phyloP scores from a whole-genome alignment of 2,329 filamentous ascomycete genomes.

The Sclerotinia borealis region DNA sequence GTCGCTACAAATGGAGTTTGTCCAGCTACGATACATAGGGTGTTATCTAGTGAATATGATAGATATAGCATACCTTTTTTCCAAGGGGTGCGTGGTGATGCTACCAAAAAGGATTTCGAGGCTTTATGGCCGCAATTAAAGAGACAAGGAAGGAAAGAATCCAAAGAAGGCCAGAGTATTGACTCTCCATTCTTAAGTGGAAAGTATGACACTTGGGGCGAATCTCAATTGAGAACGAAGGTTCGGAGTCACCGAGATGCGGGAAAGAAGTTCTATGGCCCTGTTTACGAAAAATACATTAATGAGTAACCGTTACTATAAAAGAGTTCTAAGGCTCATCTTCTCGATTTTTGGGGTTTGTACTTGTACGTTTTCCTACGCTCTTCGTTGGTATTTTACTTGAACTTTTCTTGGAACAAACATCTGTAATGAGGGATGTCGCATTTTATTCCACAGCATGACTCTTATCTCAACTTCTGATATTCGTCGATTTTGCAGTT shows the following conservation, averaged over 20 bases:
- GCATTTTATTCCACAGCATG: no score
- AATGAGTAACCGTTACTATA: background rate
- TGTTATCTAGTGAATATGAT: constrained; percentile 5
- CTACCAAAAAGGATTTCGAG: constrained; percentile 11
- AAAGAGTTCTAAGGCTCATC: background rate
- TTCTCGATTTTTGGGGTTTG: no score
- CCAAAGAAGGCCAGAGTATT: background rate
- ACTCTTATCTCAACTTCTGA: no score
- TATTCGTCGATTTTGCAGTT: no score
- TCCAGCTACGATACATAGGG: constrained; percentile 8
- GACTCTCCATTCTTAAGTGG: constrained; percentile 3
- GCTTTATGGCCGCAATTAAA: constrained; percentile 2
- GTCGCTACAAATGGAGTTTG: constrained; percentile 9
- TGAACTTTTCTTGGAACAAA: no score
- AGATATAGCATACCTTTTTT: constrained; percentile 10
- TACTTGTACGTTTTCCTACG: no score
- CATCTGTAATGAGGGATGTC: no score
- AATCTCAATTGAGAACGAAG: constrained; percentile 13
- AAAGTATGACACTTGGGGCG: constrained; percentile 10
- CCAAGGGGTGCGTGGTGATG: constrained; percentile 8
- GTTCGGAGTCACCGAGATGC: constrained; percentile 3
- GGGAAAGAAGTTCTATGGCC: background rate
- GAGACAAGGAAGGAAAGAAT: background rate
- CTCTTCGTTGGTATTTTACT: no score
- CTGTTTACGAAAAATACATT: constrained; percentile 4